These are phyloP conservation scores for Pichia sp. DNA, from an alignment of 1,139 yeast genomes.

Conservation along the genomic window DNA sequence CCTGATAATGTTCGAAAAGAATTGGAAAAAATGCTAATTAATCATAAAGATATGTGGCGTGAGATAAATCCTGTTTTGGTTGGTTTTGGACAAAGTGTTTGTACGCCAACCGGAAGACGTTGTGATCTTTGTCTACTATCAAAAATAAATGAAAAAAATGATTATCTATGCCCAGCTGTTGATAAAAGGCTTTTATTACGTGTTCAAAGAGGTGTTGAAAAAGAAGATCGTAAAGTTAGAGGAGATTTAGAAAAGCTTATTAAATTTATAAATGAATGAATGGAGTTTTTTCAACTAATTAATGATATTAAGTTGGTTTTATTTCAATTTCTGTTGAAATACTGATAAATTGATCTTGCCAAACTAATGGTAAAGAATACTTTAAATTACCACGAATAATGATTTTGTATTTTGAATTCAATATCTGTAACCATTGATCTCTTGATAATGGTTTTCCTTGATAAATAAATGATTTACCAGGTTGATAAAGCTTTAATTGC, in stretches of 20 bases:
- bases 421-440: slow-evolving; percentile 66
- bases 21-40: slow-evolving; percentile 70
- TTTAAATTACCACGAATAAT: slow-evolving; percentile 75
- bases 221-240: slow-evolving; percentile 16
- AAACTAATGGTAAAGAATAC: slow-evolving; percentile 59
- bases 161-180: slow-evolving; percentile 43
- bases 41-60: slow-evolving; percentile 53
- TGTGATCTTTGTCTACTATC: slow-evolving; percentile 73
- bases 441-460: slow-evolving; percentile 36
- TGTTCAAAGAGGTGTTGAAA: slow-evolving; percentile 25
- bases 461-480: slow-evolving; percentile 49
- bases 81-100: slow-evolving; percentile 89
- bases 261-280: slow-evolving; percentile 13
- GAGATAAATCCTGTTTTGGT: slow-evolving; percentile 83
- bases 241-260: slow-evolving; percentile 25
- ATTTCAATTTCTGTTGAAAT: slow-evolving; percentile 24
- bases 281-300: too few species aligned
- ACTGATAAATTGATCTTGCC: slow-evolving; percentile 24
- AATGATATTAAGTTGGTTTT: slow-evolving; percentile 8
- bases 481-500: slow-evolving; percentile 63
- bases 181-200: slow-evolving; percentile 39
- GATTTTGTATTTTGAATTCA: slow-evolving; percentile 73
- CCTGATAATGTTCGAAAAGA: slow-evolving; percentile 74
- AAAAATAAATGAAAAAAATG: slow-evolving; percentile 16
- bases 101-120: slow-evolving; percentile 64